These are phyloP conservation scores for Funneliformis caledonium DNA, from an alignment of 371 early-diverging fungal genomes.

Conservation along the genomic window DNA sequence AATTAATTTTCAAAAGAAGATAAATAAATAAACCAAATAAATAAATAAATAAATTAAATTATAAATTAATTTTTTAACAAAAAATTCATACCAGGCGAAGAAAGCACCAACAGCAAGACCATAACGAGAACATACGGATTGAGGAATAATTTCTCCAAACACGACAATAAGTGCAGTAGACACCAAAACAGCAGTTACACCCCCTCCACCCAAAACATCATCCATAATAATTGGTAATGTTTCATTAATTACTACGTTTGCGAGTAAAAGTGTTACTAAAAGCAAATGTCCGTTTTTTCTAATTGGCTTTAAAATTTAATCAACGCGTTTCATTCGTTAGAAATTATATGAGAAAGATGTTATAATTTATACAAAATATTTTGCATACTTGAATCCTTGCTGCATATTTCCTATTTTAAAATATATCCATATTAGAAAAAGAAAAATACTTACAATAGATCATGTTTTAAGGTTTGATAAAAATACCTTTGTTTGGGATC, in stretches of 20 bases:
- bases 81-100: slow-evolving; percentile 56
- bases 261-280: slow-evolving; percentile 84
- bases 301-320: slow-evolving; percentile 53
- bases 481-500: slow-evolving; percentile 51
- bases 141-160: slow-evolving; percentile 90
- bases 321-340: too few relatives aligned
- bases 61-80: background rate
- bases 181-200: slow-evolving; percentile 83
- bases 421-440: slow-evolving; percentile 30
- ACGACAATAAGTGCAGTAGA: slow-evolving; percentile 90
- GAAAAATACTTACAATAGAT: slow-evolving; percentile 68
- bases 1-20: background rate
- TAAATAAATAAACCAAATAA: background rate
- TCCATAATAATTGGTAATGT: slow-evolving; percentile 89
- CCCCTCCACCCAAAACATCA: slow-evolving; percentile 75
- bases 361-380: too few relatives aligned
- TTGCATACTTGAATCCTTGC: slow-evolving; percentile 52
- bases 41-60: background rate
- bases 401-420: slow-evolving; percentile 71
- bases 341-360: too few relatives aligned
- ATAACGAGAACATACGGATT: slow-evolving; percentile 62
- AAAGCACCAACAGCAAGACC: slow-evolving; percentile 83
- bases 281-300: slow-evolving; percentile 74
- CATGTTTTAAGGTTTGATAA: slow-evolving; percentile 71
- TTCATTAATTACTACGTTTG: slow-evolving; percentile 93